A percentile compares a stretch with the other conserved stretches of the same genome.
Conservation (phyloP, 805 yeast species). For the Babjeviella inositovora region DNA sequence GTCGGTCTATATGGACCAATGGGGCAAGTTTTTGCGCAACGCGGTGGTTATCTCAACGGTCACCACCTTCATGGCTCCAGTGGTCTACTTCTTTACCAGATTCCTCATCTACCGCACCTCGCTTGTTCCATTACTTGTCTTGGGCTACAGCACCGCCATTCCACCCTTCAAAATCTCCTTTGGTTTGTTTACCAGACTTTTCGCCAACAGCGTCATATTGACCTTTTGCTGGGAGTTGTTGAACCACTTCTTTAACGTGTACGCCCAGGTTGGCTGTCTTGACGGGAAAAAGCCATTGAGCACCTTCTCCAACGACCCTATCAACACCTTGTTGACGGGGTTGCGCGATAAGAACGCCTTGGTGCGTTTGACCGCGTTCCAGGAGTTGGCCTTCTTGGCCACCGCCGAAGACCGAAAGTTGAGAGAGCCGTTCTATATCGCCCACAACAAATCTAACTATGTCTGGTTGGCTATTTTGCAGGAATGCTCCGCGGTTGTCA, state of each 20-base stretch:
- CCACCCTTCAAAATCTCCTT: conserved; percentile 20
- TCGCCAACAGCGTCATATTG: conserved; percentile 15
- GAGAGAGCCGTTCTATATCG: conserved; percentile 37
- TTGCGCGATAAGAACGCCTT: conserved; percentile 26
- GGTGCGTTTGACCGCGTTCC: conserved; percentile 53
- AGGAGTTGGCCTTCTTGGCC: conserved; percentile 55
- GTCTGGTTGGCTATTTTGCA: conserved; percentile 45
- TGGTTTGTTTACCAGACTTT: conserved; percentile 11
- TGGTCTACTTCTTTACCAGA: conserved; percentile 21
- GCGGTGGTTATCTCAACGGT: conserved; percentile 14
- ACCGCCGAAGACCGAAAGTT: conserved; percentile 27
- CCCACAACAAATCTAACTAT: conserved; percentile 23
- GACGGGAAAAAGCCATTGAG: conserved; percentile 50
- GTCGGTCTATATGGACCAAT: conserved; percentile 9
- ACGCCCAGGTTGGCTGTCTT: conserved; percentile 57
- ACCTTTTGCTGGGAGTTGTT: conserved; percentile 33
- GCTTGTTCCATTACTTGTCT: conserved; percentile 13
- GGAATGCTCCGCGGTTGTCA: conserved; percentile 41
- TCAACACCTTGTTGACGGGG: conserved; percentile 49
- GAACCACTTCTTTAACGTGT: conserved; percentile 45
- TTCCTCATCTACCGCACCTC: conserved; percentile 21
- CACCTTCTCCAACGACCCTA: conserved; percentile 40
- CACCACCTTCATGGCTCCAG: conserved; percentile 14
- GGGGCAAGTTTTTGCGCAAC: conserved; percentile 16
- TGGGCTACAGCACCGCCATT: conserved; percentile 16